A percentile compares a stretch with the other conserved stretches of the same genome.
These are phyloP conservation scores for Sporothrix pallida DNA, from an alignment of 2,329 filamentous ascomycete species.

Conservation along the genomic window DNA sequence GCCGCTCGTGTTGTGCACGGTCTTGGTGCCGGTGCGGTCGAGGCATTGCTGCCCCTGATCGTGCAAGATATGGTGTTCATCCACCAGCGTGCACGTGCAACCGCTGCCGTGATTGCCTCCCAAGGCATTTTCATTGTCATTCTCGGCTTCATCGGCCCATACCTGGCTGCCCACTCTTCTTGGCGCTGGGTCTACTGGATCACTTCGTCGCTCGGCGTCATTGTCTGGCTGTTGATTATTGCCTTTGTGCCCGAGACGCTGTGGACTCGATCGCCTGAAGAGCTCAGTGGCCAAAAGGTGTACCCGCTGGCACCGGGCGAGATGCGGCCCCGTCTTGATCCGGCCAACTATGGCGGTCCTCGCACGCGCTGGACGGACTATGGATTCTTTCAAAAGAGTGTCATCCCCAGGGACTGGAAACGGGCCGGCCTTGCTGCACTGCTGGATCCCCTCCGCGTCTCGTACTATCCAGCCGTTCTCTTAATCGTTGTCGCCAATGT, in stretches of 20 bases:
- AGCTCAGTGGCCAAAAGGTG: conserved; percentile 36
- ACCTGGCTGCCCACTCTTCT: conserved; percentile 44
- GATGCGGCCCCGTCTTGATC: not conserved
- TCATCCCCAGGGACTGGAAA: not conserved
- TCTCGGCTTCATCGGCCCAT: conserved; percentile 44
- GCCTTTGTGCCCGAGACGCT: conserved; percentile 46
- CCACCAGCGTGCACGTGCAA: conserved; percentile 43
- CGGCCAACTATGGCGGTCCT: not conserved
- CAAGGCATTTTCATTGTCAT: conserved; percentile 44
- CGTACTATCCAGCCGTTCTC: not conserved
- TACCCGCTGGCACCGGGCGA: not conserved
- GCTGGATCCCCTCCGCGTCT: conserved; percentile 8
- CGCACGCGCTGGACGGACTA: not conserved
- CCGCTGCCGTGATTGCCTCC: conserved; percentile 33
- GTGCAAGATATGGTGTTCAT: conserved; percentile 50
- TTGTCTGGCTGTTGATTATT: conserved; percentile 47
- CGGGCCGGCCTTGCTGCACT: not conserved
- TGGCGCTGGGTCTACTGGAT: conserved; percentile 49
- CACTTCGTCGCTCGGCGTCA: conserved; percentile 44
- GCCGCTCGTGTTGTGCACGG: conserved; percentile 47
- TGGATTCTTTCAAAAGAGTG: not conserved
- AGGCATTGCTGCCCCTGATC: conserved; percentile 48
- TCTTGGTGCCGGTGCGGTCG: conserved; percentile 47
- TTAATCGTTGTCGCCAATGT: conserved; percentile 27
- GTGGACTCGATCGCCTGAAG: conserved; percentile 38